Evolutionary conservation across 257 asterid species (phyloP), one percentile per base, ranked within the genome.

Genomic region (Fraxinus pennsylvanica): DNA sequence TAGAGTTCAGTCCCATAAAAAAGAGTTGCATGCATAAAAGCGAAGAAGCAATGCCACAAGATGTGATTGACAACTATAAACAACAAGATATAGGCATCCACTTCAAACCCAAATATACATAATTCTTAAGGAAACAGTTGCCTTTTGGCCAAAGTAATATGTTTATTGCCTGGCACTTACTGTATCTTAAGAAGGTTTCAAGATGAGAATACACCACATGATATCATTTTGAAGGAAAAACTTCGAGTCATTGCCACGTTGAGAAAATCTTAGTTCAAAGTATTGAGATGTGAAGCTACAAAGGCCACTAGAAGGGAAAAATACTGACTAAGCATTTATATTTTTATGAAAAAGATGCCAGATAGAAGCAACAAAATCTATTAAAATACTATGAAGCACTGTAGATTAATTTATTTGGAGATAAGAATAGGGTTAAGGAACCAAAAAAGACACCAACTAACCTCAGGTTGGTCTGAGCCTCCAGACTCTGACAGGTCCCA

Each of bases 401-500:
- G 68, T 76, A 77, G 19, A 50, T 17, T 15, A 63, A 47, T 69
- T 27, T 33, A 25, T 73, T 61, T 45, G 13, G 35, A 68, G 74
- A 66, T 27, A 27, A 39, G 68, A 61, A 74, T 29, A 52, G 69
- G 75, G 74, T 57, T 19, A 82, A 75, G 74, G 75, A 84, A 68
- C 30, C 75, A 32, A 32, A 32, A 32, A 57, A 50, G 52, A 74
- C 73, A 72, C 71, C 73, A 69, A 81, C 86, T 78, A 78, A 91
- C 99, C 90, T 93, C 94, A 13, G 84, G 86, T 80, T 85, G 90
- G 79, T 86, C 92, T 1, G 87, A 74, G 79, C 96, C 89, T 78
- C 96, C 93, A 78, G 98, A 82, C 81, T 93, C 98, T n/a, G 97
- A 85, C 76, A 95, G 90, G 84, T 93, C 99, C 99, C 98, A 95